These are phyloP conservation scores for Mortierella sp. DNA, from an alignment of 371 early-diverging fungal species.

Conservation along the genomic window DNA sequence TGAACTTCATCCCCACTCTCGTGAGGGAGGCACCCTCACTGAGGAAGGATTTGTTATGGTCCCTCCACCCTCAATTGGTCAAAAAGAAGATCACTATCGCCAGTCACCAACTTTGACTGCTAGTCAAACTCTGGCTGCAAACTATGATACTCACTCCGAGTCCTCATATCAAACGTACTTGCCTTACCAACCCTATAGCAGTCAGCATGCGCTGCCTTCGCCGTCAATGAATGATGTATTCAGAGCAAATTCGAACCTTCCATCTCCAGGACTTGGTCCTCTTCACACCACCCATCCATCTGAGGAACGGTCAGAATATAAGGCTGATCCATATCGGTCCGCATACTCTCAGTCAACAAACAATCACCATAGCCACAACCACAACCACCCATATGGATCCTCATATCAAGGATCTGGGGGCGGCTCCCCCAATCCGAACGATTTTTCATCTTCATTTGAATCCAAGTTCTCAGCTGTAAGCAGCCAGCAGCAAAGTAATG, in stretches of 20 bases:
- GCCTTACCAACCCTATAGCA: conserved; percentile 36
- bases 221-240: conserved; percentile 32
- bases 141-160: conserved; percentile 26
- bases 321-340: conserved; percentile 47
- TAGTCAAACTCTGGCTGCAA: conserved; percentile 44
- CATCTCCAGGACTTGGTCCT: conserved; percentile 38
- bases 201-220: conserved; percentile 33
- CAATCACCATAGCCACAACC: conserved; percentile 3
- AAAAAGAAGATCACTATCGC: conserved; percentile 40
- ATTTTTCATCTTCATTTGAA: conserved; percentile 49
- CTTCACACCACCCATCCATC: neutral
- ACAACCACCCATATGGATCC: conserved; percentile 15
- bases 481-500: conserved; percentile 25
- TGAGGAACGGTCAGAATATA: conserved; percentile 33
- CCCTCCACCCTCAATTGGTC: conserved; percentile 27
- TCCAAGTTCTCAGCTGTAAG: conserved; percentile 34
- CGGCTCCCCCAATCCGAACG: conserved; percentile 40
- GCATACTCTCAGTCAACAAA: conserved; percentile 31
- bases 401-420: conserved; percentile 29
- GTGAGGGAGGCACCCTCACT: conserved; percentile 8
- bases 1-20: conserved; percentile 14
- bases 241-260: conserved; percentile 7
- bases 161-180: conserved; percentile 33
- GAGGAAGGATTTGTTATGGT: conserved; percentile 25
- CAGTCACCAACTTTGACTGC: conserved; percentile 42